These are phyloP conservation scores for Trichophaea hybrida DNA, from an alignment of 2,329 filamentous ascomycete species.

Conservation along the genomic window DNA sequence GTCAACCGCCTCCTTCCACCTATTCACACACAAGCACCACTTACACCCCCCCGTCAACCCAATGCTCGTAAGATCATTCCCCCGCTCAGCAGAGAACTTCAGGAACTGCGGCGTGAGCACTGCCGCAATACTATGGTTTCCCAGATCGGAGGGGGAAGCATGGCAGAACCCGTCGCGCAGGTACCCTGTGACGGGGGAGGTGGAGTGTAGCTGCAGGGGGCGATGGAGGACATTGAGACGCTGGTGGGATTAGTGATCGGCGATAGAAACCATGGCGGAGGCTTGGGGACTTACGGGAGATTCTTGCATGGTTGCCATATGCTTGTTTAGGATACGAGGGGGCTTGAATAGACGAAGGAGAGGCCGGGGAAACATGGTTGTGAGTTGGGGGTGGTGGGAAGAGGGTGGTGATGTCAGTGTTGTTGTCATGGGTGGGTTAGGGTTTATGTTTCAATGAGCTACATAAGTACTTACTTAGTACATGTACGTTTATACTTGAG, in stretches of 20 bases:
- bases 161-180: slow-evolving; percentile 47
- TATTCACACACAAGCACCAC: slow-evolving; percentile 47
- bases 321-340: background rate
- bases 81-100: slow-evolving; percentile 43
- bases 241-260: background rate
- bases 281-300: background rate
- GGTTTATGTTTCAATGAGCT: background rate
- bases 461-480: too few species aligned
- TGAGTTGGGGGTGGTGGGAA: background rate
- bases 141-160: slow-evolving; percentile 34
- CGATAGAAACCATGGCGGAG: background rate
- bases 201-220: slow-evolving; percentile 44
- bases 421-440: background rate
- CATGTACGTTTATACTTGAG: background rate
- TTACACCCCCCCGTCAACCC: slow-evolving; percentile 46
- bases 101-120: slow-evolving; percentile 47
- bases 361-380: background rate
- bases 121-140: slow-evolving; percentile 47
- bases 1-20: slow-evolving; percentile 47
- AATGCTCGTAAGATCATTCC: slow-evolving; percentile 43
- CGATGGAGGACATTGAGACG: slow-evolving; percentile 38
- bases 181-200: slow-evolving; percentile 46
- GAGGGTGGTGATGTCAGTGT: background rate
- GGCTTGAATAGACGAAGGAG: background rate
- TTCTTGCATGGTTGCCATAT: background rate